These are phyloP conservation scores for Pseudohyphozyma bogoriensis DNA, from an alignment of 768 basidiomycete species.

Conservation along the genomic window DNA sequence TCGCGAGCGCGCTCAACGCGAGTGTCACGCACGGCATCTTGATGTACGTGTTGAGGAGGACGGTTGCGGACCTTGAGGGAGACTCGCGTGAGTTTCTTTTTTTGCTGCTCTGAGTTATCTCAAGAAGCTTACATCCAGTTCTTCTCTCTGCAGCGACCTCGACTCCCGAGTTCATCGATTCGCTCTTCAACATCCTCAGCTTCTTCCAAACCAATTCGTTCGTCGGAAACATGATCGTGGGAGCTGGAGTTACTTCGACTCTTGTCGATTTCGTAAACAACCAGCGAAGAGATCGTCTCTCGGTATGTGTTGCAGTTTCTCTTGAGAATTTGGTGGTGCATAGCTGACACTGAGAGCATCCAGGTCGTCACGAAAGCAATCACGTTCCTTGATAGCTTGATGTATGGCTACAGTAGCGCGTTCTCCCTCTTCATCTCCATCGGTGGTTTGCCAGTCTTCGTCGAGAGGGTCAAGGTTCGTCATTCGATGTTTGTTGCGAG, in stretches of 20 bases:
- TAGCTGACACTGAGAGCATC: too few relatives aligned
- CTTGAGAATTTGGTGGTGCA: not conserved
- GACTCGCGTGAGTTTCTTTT: slow-evolving; percentile 37
- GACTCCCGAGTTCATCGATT: slow-evolving; percentile 48
- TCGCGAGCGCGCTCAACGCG: slow-evolving; percentile 80
- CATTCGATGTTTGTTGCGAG: not conserved
- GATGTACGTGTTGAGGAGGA: slow-evolving; percentile 76
- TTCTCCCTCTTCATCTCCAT: slow-evolving; percentile 77
- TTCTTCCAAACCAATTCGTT: slow-evolving; percentile 74
- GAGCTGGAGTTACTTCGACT: slow-evolving; percentile 80
- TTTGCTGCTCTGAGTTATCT: not conserved
- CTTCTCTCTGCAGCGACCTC: slow-evolving; percentile 28
- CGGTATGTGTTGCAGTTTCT: too few relatives aligned
- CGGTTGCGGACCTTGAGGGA: slow-evolving; percentile 55
- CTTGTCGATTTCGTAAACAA: slow-evolving; percentile 83
- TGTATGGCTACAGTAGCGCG: slow-evolving; percentile 79
- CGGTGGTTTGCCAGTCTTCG: slow-evolving; percentile 72
- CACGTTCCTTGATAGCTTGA: slow-evolving; percentile 81
- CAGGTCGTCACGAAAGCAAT: slow-evolving; percentile 72
- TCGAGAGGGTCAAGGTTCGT: slow-evolving; percentile 68
- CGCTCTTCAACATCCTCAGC: slow-evolving; percentile 73
- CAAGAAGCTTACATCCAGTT: not conserved
- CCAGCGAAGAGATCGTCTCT: slow-evolving; percentile 55
- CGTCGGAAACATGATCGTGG: slow-evolving; percentile 86
- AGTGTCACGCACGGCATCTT: slow-evolving; percentile 92